Evolutionary conservation across 2,329 filamentous ascomycete genomes (phyloP), one percentile per base, ranked within the genome.

Genomic region (Stachybotrys elegans): DNA sequence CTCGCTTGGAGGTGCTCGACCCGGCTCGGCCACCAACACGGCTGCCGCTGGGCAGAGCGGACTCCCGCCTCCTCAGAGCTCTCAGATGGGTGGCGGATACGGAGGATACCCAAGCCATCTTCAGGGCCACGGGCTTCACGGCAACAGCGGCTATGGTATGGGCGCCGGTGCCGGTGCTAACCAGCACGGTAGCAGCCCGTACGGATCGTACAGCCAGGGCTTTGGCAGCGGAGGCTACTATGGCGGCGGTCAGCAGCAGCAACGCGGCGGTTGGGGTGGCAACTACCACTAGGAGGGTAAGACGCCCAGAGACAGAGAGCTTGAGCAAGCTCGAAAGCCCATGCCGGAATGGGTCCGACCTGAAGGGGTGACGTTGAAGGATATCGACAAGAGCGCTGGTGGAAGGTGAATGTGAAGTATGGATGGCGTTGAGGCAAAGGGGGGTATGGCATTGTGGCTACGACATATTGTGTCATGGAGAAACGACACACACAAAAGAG

Each of bases 1-100:
- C 35, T 76, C 77, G 4, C 67, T 81, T 13, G 71, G 69, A 22
- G 72, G 73, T 36, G 73, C 75, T 20, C 76, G 78, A 14, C 78
- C 78, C 6, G 77, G 77, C 37, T 82, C 78, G 23, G 78, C 78
- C 12, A 69, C 76, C 6, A 79, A 79, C 61, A 73, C 69, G 43
- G 69, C 67, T 3, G 67, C 76, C 4, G 68, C 73, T 35, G 62
- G 55, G 19, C 75, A 77, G 59, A 61, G 68, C 32, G 76, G 77
- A 22, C 72, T 81, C 11, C 78, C 77, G 3, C 76, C 77, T 22
- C 76, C 79, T 50, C 74, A 77, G 34, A 67, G 63, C 51, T 76
- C 75, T 47, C 75, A 78, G 61, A 76, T 78, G 65, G 71, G 71
- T 42, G 72, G 66, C 34, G 58, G 42, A 36, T 81, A 81, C 53